Evolutionary conservation across 2,329 filamentous ascomycete species (phyloP).

Genomic region (Hymenoscyphus scutula): DNA sequence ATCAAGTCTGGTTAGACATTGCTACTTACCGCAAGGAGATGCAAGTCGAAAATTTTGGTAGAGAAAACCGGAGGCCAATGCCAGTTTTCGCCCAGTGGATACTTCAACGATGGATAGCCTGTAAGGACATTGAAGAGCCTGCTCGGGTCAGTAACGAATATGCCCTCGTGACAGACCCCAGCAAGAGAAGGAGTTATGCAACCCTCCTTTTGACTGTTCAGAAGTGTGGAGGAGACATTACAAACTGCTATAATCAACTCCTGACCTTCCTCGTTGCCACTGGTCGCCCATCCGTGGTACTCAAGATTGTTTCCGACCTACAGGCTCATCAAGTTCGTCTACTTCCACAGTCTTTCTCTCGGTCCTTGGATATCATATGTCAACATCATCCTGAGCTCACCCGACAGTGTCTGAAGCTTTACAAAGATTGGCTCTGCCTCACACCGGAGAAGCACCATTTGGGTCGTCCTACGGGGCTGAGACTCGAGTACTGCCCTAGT

Average conservation of each 20-base stretch:
- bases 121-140: background rate
- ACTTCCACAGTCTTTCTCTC: background rate
- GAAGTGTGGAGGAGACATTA: background rate
- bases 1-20: background rate
- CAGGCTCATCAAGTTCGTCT: slow-evolving; percentile 14
- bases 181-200: background rate
- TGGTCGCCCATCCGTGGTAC: background rate
- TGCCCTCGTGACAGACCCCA: background rate
- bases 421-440: slow-evolving; percentile 14
- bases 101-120: background rate
- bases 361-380: slow-evolving; percentile 11
- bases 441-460: slow-evolving; percentile 1
- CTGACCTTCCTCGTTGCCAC: background rate
- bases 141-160: background rate
- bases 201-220: background rate
- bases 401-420: slow-evolving; percentile 10
- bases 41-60: background rate
- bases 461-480: slow-evolving; percentile 7
- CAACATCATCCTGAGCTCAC: slow-evolving; percentile 14
- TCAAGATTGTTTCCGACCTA: background rate
- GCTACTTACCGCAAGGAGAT: slow-evolving; percentile 14
- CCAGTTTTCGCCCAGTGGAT: background rate
- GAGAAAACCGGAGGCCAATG: background rate
- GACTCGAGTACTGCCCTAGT: slow-evolving; percentile 16
- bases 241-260: background rate